Base-by-base conservation (phyloP, 352 stramenopile species). In the Pythium volutum region DNA sequence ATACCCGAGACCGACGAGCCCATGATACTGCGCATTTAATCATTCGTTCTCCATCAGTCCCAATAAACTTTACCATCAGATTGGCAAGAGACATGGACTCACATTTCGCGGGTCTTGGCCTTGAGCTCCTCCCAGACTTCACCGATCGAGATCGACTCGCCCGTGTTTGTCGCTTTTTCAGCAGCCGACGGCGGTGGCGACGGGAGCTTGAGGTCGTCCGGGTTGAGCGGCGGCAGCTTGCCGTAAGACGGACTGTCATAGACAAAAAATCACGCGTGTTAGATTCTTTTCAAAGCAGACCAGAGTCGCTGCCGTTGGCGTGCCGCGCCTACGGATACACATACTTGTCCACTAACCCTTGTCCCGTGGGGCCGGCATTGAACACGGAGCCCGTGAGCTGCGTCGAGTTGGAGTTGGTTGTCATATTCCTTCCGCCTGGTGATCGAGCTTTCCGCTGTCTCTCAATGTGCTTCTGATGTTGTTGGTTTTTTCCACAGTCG, bases 91-190 rank as follows among this genome's bases (percentile, higher is more conserved):
- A 22, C 2, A 43, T 4, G 6, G 36, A 79, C 82, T 63, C 55
- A 91, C 82, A 93, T 89, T 67, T 89, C 83, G 49, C 73, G 74
- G 11, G 69, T 83, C 69, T 93, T 95, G 55, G 75, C 67, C 74
- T 93, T 93, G 51, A 95, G 70, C 63, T 95, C 85, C 33, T 79
- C 75, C 81, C 83, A 95, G n/a, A 95, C 79, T 67, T 95, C 85
- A 43, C 80, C 60, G 47, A 95, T 76, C 20, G 85, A 92, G 62
- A 95, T 93, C 26, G 81, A 73, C 46, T 92, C 78, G 22, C 70
- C 66, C 27, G 69, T 73, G 48, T 79, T 67, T 14, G 82, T 88
- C 15, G 82, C 69, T 67, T 91, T 93, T 23, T 87, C 77, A 3
- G 85, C 85, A 4, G 81, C 82, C 14, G 83, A 92, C 42, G 85